phyloP scores from a whole-genome alignment of 2,329 filamentous ascomycete genomes.

The Orbilia quercus region DNA sequence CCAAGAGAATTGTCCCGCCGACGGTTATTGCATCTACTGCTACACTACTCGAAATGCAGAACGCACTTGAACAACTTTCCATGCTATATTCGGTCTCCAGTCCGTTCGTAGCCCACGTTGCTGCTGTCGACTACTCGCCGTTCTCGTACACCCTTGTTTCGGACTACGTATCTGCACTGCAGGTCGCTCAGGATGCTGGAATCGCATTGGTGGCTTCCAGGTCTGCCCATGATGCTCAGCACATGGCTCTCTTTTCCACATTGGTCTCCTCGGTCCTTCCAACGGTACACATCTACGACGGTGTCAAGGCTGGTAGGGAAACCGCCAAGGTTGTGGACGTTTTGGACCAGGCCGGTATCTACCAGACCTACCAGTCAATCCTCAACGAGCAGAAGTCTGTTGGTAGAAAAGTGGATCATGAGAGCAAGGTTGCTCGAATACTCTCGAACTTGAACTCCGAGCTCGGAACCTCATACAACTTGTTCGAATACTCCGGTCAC shows the following conservation, averaged over 20 bases:
- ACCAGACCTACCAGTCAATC: conserved; percentile 75
- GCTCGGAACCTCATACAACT: conserved; percentile 89
- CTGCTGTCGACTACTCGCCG: conserved; percentile 84
- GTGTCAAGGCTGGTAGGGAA: conserved; percentile 82
- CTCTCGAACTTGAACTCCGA: conserved; percentile 84
- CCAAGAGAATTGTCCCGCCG: conserved; percentile 91
- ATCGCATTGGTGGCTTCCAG: conserved; percentile 85
- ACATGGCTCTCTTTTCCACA: conserved; percentile 91
- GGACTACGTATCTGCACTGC: conserved; percentile 84
- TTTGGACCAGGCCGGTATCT: conserved; percentile 77
- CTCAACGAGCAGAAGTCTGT: conserved; percentile 71
- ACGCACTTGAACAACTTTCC: conserved; percentile 89
- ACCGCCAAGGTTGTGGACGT: conserved; percentile 84
- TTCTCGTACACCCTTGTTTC: conserved; percentile 78
- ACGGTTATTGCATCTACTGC: conserved; percentile 87
- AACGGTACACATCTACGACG: conserved; percentile 89
- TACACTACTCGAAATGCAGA: conserved; percentile 80
- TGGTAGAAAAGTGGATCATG: conserved; percentile 76
- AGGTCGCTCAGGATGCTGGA: conserved; percentile 87
- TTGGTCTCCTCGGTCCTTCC: conserved; percentile 80
- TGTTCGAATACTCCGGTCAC: conserved; percentile 95
- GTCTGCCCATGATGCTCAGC: conserved; percentile 90
- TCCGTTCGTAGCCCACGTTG: conserved; percentile 91
- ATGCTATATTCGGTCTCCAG: conserved; percentile 91
- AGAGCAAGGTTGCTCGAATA: conserved; percentile 77